Evolutionary conservation across 305 asterid species (phyloP).

Genomic region (Coffea humblotiana): DNA sequence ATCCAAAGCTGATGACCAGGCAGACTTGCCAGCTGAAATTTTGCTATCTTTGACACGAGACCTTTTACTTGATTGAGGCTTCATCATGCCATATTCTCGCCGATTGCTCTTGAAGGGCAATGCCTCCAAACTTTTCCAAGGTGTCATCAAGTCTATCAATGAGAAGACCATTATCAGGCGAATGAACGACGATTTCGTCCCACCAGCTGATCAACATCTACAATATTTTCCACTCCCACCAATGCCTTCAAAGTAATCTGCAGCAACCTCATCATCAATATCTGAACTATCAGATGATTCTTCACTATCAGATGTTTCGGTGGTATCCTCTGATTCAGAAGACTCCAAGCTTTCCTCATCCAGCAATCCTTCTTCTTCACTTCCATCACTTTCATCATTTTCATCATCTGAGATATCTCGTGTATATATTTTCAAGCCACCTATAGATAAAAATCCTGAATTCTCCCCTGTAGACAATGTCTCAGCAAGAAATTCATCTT

Average conservation of each 20-base stretch:
- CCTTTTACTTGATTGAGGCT: slow-evolving; percentile 41
- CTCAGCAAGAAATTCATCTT: slow-evolving; percentile 36
- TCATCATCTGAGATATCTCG: slow-evolving; percentile 63
- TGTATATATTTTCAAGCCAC: slow-evolving; percentile 76
- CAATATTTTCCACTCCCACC: slow-evolving; percentile 47
- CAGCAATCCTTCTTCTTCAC: slow-evolving; percentile 24
- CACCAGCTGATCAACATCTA: slow-evolving; percentile 59
- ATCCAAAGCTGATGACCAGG: slow-evolving; percentile 44
- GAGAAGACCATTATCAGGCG: slow-evolving; percentile 39
- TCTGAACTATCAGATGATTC: slow-evolving; percentile 58
- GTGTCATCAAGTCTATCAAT: slow-evolving; percentile 49
- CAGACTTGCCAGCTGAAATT: slow-evolving; percentile 32
- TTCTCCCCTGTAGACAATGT: slow-evolving; percentile 40
- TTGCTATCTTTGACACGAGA: slow-evolving; percentile 28
- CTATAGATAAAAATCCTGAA: slow-evolving; percentile 70
- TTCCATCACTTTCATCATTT: slow-evolving; percentile 18
- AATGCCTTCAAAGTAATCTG: slow-evolving; percentile 80
- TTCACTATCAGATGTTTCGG: slow-evolving; percentile 51
- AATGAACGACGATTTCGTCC: slow-evolving; percentile 40
- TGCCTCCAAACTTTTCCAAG: slow-evolving; percentile 62
- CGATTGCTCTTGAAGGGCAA: slow-evolving; percentile 80
- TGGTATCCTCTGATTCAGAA: slow-evolving; percentile 50
- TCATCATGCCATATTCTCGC: slow-evolving; percentile 57
- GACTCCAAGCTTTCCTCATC: slow-evolving; percentile 57
- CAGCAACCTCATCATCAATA: slow-evolving; percentile 82